Percentiles rank a stretch among this genome's conserved stretches.
phyloP scores from a whole-genome alignment of 2,329 filamentous ascomycete species.

The Cercospora berteroae region DNA sequence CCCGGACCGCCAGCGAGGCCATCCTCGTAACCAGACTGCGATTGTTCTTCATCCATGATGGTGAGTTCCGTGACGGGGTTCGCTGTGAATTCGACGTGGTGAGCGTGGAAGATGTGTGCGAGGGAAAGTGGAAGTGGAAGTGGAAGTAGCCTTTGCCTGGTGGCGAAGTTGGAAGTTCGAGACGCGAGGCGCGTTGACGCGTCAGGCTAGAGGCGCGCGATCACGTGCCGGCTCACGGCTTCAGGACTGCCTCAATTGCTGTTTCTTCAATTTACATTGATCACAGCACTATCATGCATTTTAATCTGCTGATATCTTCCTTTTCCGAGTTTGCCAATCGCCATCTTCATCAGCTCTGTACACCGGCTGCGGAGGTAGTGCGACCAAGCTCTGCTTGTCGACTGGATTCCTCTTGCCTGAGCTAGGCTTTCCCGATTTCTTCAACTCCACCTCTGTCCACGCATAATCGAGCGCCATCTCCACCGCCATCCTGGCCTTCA shows the following conservation, averaged over 20 bases:
- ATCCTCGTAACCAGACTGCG: slow-evolving; percentile 73
- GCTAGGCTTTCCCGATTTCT: not conserved
- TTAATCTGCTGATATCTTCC: not conserved
- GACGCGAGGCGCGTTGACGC: not conserved
- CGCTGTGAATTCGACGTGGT: not conserved
- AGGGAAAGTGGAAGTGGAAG: not conserved
- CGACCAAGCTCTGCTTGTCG: slow-evolving; percentile 5
- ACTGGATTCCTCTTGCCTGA: not conserved
- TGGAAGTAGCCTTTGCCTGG: not conserved
- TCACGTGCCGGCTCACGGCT: not conserved
- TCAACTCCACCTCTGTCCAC: slow-evolving; percentile 56
- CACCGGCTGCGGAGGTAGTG: slow-evolving; percentile 7
- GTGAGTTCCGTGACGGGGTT: not conserved
- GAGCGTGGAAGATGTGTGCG: not conserved
- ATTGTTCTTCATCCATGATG: slow-evolving; percentile 58
- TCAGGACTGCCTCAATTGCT: not conserved
- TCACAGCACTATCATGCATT: not conserved
- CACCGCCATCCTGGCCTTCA: slow-evolving; percentile 76
- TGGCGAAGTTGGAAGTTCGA: not conserved
- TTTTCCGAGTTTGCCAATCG: not conserved
- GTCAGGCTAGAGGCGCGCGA: not conserved
- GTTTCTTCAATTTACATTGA: not conserved
- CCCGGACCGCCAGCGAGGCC: slow-evolving; percentile 75
- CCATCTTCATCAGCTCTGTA: slow-evolving; percentile 10
- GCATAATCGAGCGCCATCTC: slow-evolving; percentile 85